phyloP scores from a whole-genome alignment of 2,329 filamentous ascomycete species.

The Bipolaris cookei region DNA sequence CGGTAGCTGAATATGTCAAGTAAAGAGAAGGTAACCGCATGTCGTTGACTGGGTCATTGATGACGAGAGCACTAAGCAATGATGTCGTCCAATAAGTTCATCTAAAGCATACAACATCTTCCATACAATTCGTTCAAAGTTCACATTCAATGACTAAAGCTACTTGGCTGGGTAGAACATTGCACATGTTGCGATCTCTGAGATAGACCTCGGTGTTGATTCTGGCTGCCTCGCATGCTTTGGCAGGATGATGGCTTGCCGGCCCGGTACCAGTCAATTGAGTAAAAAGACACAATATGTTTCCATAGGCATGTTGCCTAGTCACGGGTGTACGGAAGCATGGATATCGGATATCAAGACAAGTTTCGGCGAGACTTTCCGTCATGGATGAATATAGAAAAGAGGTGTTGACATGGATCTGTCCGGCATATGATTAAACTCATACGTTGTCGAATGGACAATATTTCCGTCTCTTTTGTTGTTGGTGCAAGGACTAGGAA shows the following conservation, averaged over 20 bases:
- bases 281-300: neutral
- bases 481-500: neutral
- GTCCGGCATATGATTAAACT: neutral
- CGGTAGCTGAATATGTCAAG: neutral
- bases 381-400: neutral
- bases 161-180: neutral
- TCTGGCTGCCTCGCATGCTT: neutral
- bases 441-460: neutral
- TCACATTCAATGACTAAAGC: neutral
- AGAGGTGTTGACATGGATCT: neutral
- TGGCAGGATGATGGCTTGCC: slow-evolving; percentile 2
- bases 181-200: neutral
- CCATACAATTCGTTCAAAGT: neutral
- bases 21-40: neutral
- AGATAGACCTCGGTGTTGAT: neutral
- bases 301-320: neutral
- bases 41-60: neutral
- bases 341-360: neutral
- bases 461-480: neutral
- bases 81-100: neutral
- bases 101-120: neutral
- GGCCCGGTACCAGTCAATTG: neutral
- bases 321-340: slow-evolving; percentile 1
- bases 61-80: slow-evolving; percentile 1
- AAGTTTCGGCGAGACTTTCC: slow-evolving; percentile 1